A percentile compares a stretch with the other conserved stretches of the same genome.
Conservation (phyloP, 306 rosid genomes). For the Parietaria judaica region DNA sequence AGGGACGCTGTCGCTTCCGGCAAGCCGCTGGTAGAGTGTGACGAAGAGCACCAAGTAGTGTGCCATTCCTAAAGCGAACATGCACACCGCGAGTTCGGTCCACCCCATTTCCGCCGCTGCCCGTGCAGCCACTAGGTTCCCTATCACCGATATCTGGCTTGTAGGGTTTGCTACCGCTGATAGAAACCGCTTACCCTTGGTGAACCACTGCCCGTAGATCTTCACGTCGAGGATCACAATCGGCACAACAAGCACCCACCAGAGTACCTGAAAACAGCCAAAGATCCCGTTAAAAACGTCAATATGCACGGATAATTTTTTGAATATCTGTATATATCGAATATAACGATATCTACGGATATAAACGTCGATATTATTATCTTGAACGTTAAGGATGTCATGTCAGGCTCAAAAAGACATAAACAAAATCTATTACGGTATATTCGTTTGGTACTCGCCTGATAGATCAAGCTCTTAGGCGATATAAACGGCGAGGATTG, state of each 20-base stretch:
- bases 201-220: slow-evolving; percentile 31
- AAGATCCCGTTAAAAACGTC: too few relatives aligned
- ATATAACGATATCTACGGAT: too few relatives aligned
- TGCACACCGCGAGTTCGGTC: slow-evolving; percentile 19
- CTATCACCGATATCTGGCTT: slow-evolving; percentile 26
- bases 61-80: slow-evolving; percentile 22
- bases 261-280: not conserved
- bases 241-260: slow-evolving; percentile 19
- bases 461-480: slow-evolving; percentile 6
- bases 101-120: slow-evolving; percentile 28
- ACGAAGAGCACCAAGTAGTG: slow-evolving; percentile 32
- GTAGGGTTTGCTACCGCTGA: slow-evolving; percentile 27
- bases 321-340: too few relatives aligned
- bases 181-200: slow-evolving; percentile 26
- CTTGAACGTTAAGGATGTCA: too few relatives aligned
- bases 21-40: slow-evolving; percentile 27
- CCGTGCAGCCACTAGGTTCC: slow-evolving; percentile 26
- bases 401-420: too few relatives aligned
- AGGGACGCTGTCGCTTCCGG: slow-evolving; percentile 15
- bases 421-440: too few relatives aligned
- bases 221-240: slow-evolving; percentile 23
- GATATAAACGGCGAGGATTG: slow-evolving; percentile 26
- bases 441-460: not conserved
- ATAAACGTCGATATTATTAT: too few relatives aligned
- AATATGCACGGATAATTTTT: too few relatives aligned